phyloP scores from a whole-genome alignment of 805 yeast genomes.

The Debaryomyces maramus region DNA sequence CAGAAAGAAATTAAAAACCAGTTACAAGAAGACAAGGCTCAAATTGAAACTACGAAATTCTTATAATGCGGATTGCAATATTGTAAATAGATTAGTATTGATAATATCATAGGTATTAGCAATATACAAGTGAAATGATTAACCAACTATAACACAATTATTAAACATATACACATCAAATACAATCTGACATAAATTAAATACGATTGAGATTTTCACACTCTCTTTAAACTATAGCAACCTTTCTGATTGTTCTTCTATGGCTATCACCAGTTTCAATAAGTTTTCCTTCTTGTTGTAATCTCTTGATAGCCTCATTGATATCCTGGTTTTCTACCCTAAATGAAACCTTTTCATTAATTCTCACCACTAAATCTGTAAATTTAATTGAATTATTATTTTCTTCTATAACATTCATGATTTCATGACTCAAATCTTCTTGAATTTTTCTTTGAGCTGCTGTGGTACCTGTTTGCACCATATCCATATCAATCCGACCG shows the following conservation, averaged over 20 bases:
- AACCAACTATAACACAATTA: too few species aligned
- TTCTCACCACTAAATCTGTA: slow-evolving; percentile 54
- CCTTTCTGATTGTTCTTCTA: slow-evolving; percentile 54
- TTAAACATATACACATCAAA: too few species aligned
- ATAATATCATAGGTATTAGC: too few species aligned
- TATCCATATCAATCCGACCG: slow-evolving; percentile 95
- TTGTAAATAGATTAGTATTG: too few species aligned
- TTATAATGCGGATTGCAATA: too few species aligned
- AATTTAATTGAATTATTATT: slow-evolving; percentile 52
- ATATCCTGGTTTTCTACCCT: slow-evolving; percentile 72
- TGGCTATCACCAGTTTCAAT: slow-evolving; percentile 71
- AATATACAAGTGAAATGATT: too few species aligned
- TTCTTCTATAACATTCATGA: slow-evolving; percentile 55
- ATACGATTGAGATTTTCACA: too few species aligned
- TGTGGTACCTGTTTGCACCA: slow-evolving; percentile 94
- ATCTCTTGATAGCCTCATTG: slow-evolving; percentile 61
- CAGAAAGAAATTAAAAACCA: not conserved
- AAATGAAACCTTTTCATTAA: slow-evolving; percentile 65
- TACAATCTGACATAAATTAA: too few species aligned
- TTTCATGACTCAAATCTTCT: slow-evolving; percentile 67
- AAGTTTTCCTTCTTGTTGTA: slow-evolving; percentile 71
- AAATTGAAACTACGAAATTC: slow-evolving; percentile 10
- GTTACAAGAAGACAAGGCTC: not conserved
- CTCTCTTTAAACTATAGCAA: slow-evolving; percentile 10
- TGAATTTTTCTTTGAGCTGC: slow-evolving; percentile 77